Percentiles rank a stretch among this genome's conserved stretches.
These are phyloP conservation scores for Fusarium aywerte DNA, from an alignment of 2,329 filamentous ascomycete genomes.

Conservation along the genomic window DNA sequence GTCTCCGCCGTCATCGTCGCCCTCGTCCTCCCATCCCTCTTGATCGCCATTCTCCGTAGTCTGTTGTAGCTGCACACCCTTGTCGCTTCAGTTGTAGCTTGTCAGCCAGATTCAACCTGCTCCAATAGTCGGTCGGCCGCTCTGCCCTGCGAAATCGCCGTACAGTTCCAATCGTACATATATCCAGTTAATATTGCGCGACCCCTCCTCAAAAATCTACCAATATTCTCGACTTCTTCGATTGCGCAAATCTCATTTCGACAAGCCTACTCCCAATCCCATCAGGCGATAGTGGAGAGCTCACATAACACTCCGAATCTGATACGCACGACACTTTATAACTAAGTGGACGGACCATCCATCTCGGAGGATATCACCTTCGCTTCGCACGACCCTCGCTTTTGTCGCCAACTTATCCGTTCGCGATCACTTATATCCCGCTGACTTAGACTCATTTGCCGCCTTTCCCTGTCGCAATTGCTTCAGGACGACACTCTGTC, in stretches of 20 bases:
- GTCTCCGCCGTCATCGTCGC: conserved; percentile 7
- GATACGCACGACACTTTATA: conserved; percentile 37
- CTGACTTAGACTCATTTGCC: conserved; percentile 7
- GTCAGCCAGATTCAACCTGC: conserved; percentile 29
- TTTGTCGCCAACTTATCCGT: conserved; percentile 27
- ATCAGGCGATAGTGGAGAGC: conserved; percentile 24
- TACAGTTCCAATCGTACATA: conserved; percentile 30
- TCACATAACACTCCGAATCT: conserved; percentile 35
- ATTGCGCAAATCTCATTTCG: conserved; percentile 24
- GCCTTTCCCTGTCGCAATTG: conserved; percentile 20
- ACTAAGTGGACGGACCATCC: conserved; percentile 38
- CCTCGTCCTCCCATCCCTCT: conserved; percentile 9
- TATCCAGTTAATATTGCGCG: conserved; percentile 27
- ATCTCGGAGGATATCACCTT: conserved; percentile 31
- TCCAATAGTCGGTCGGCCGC: conserved; percentile 28
- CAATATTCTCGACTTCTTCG: conserved; percentile 3
- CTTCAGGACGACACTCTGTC: conserved; percentile 45
- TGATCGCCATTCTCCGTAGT: conserved; percentile 29
- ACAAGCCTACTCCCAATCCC: conserved; percentile 14
- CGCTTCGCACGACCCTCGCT: conserved; percentile 25
- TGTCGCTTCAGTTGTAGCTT: conserved; percentile 29
- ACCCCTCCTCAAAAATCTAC: conserved; percentile 13
- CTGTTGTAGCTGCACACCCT: conserved; percentile 25
- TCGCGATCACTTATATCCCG: conserved; percentile 9
- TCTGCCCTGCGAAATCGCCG: conserved; percentile 33